phyloP scores from a whole-genome alignment of 1,139 yeast species.

The Nakaseomyces glabratus region DNA sequence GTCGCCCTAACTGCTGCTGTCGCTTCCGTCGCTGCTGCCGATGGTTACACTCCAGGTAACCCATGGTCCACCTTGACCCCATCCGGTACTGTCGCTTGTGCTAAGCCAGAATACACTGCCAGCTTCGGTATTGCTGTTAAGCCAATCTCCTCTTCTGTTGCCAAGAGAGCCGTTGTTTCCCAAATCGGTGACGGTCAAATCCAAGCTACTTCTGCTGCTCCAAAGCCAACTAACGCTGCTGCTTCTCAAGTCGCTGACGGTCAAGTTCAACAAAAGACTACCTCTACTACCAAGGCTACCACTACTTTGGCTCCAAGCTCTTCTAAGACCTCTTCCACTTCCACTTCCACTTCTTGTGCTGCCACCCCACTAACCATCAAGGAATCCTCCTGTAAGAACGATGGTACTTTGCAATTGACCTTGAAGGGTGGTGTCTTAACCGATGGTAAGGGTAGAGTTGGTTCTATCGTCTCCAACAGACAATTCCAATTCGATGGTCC shows the following conservation, averaged over 20 bases:
- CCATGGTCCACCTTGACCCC: conserved; percentile 36
- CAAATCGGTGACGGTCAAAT: conserved; percentile 16
- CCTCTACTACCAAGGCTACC: conserved; percentile 45
- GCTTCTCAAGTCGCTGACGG: conserved; percentile 49
- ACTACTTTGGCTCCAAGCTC: conserved; percentile 23
- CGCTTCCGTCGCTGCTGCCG: conserved; percentile 26
- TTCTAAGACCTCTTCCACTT: conserved; percentile 10
- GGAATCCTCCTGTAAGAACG: conserved; percentile 36
- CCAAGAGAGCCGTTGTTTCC: conserved; percentile 19
- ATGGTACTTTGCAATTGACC: conserved; percentile 46
- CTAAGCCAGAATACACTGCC: conserved; percentile 38
- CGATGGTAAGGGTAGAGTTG: conserved; percentile 63
- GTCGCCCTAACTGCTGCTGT: conserved; percentile 24
- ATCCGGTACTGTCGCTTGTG: conserved; percentile 30
- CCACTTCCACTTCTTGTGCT: conserved; percentile 13
- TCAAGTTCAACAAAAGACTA: conserved; percentile 39
- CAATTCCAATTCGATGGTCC: conserved; percentile 90
- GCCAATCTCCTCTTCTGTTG: conserved; percentile 18
- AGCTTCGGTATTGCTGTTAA: conserved; percentile 39
- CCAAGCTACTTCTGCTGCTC: conserved; percentile 14
- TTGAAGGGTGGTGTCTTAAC: conserved; percentile 48
- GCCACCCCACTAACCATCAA: conserved; percentile 10
- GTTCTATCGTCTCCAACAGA: conserved; percentile 77
- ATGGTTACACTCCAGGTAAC: conserved; percentile 29
- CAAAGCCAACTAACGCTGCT: conserved; percentile 32